Conservation (phyloP, 192 early-diverging fungal genomes). For the Glomus cerebriforme region DNA sequence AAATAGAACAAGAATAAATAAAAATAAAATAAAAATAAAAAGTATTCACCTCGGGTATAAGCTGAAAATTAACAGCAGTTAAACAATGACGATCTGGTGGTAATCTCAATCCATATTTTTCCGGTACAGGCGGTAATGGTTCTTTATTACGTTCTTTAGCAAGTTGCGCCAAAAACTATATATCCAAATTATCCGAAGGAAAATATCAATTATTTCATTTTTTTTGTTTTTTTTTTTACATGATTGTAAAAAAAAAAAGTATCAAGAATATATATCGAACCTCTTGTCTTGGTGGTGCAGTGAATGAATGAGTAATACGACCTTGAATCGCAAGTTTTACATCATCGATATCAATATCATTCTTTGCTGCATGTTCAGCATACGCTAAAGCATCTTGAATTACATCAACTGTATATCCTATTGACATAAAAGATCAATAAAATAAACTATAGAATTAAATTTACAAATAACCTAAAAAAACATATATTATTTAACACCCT, state of each 20-base stretch:
- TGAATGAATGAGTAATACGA: slow-evolving; percentile 88
- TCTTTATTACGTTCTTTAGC: slow-evolving; percentile 77
- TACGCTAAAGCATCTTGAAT: slow-evolving; percentile 89
- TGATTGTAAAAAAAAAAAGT: slow-evolving; percentile 3
- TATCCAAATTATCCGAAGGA: neutral
- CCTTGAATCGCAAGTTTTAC: slow-evolving; percentile 92
- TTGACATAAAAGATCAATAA: neutral
- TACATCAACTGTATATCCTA: slow-evolving; percentile 88
- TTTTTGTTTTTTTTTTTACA: no score
- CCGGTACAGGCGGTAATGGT: slow-evolving; percentile 75
- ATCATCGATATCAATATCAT: slow-evolving; percentile 81
- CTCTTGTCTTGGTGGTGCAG: slow-evolving; percentile 85
- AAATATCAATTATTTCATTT: slow-evolving; percentile 1
- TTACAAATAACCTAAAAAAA: neutral
- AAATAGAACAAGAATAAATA: neutral
- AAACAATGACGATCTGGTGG: slow-evolving; percentile 76
- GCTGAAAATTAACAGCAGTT: slow-evolving; percentile 76
- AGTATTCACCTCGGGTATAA: slow-evolving; percentile 52
- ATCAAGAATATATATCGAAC: slow-evolving; percentile 43
- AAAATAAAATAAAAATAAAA: neutral
- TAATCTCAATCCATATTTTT: slow-evolving; percentile 77
- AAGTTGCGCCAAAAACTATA: slow-evolving; percentile 71
- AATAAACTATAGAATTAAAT: neutral
- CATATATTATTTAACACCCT: neutral
- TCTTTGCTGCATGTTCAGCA: slow-evolving; percentile 84